phyloP scores from a whole-genome alignment of 176 grass and related monocot genomes.

The Aegilops bicornis region DNA sequence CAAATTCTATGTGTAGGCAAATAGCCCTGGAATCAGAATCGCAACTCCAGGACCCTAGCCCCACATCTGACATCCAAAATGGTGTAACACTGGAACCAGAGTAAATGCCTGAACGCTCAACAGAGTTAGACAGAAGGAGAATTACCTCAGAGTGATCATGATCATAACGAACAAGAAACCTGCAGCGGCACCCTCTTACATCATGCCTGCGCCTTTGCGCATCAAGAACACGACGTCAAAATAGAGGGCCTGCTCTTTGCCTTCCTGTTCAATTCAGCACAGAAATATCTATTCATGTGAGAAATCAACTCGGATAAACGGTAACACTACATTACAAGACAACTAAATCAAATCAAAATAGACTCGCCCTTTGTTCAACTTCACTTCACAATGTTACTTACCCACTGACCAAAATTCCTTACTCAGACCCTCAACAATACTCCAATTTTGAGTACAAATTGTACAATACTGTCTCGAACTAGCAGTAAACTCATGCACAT shows the following conservation, averaged over 20 bases:
- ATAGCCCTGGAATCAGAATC: neutral
- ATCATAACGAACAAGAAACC: conserved; percentile 84
- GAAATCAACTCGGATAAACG: neutral
- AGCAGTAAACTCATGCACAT: neutral
- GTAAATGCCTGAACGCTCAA: neutral
- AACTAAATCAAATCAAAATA: neutral
- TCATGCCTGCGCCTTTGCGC: conserved; percentile 88
- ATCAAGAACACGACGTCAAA: conserved; percentile 80
- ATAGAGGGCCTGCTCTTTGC: conserved; percentile 91
- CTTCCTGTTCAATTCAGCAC: conserved; percentile 50
- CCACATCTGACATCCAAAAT: neutral
- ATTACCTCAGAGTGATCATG: conserved; percentile 83
- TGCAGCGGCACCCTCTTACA: conserved; percentile 79
- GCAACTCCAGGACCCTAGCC: neutral
- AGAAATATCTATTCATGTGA: conserved; percentile 17
- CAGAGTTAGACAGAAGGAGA: neutral
- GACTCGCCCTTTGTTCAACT: neutral
- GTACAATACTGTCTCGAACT: neutral
- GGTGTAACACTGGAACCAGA: neutral
- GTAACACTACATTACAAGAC: neutral
- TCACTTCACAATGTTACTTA: neutral
- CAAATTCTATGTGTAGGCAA: neutral
- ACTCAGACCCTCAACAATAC: neutral
- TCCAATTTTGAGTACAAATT: neutral
- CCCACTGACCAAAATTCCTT: neutral